Evolutionary conservation across 139 green algal species (phyloP), one percentile per base, ranked within the genome.

Genomic region (Ettlia oleoabundans): DNA sequence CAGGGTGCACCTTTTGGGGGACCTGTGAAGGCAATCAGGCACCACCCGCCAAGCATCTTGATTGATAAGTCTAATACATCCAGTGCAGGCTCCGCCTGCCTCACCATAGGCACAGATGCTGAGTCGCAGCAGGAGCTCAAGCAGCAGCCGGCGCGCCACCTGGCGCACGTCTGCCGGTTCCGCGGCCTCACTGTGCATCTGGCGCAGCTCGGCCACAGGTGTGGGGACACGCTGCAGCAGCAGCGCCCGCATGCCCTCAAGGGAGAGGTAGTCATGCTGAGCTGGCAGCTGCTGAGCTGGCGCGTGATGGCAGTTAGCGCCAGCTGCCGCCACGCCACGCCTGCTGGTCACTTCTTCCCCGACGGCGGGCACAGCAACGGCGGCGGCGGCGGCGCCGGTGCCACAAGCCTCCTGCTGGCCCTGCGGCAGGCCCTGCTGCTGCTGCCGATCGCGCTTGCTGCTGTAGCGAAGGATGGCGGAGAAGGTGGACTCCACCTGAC

Each of bases 141-240:
- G 35, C 9, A 80, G 53, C 19, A 80, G 30, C 47, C 51, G 73
- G 10, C 33, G 22, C 18, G 73, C 40, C 52, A 80, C 35, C 43
- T n/a, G 35, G 33, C 52, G 53, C 8, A 38, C 24, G 13, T 67
- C 35, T 26, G 0, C 35, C 2, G 35, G 10, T 35, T 80, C 26
- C 53, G 35, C 73, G 0, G 73, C 35, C 53, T 28, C 35, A 13
- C 3, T 55, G 73, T 80, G 73, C 73, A 69, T 51, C 24, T 37
- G 9, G 35, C 73, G 73, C 52, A 80, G 73, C 35, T 80, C 73
- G 1, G 73, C 73, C 73, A 80, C 6, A 2, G 73, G 35, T 33
- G 41, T 26, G 19, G 73, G 73, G 52, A 69, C 73, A 7, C 38
- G 73, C 73, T 80, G 73, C 73, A 80, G 53, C 73, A 80, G 73